Base-by-base conservation (phyloP, 2,329 filamentous ascomycete genomes). In the Whalleya microplaca region DNA sequence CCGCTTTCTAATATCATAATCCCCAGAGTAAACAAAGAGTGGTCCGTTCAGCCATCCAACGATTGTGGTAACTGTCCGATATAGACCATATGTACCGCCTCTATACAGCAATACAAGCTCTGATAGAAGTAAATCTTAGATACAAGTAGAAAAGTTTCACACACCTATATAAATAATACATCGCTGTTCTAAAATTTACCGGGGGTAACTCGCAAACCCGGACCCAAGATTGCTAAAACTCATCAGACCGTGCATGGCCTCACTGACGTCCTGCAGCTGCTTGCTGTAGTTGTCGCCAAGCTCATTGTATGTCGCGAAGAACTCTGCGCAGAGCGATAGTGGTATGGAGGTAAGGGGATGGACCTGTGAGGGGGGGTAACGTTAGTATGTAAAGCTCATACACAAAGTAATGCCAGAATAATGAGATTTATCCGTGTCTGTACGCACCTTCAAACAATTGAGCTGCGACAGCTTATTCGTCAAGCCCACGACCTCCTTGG, bases 301-400 rank as follows among this genome's bases (percentile, higher is more conserved):
- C 44, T 61, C 61, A 21, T 56, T 55, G 29, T 57, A 59, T 2
- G 61, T 49, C 5, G 55, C 55, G 20, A 63, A 57, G 49, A 61
- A 61, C 19, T 63, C 61, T 2, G 51, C 55, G 41, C 61, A 63
- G 19, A 63, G 43, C 20, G 61, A 57, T 49, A 63, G 42, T 12
- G 61, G 61, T 54, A 63, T 63, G 19, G 58, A 51, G 18, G 61
- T 63, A 20, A 63, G 58, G 43, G 61, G 61, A 42, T 63, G 61
- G 12, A 63, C 55, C 61, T 63, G 23, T 37, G n/a, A 12, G 32
- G 6, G 23, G n/a, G 32, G 12, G 19, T 27, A 14, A 10, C 20
- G 42, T 19, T 6, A 41, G 47, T 42, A 23, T 29, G 20, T n/a
- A 41, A 27, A 27, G 23, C 23, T n/a, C n/a, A n/a, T n/a, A 27